Evolutionary conservation across 148 eudicot species (phyloP), one percentile per base, ranked within the genome.

Genomic region (Tetragonia tetragonoides): DNA sequence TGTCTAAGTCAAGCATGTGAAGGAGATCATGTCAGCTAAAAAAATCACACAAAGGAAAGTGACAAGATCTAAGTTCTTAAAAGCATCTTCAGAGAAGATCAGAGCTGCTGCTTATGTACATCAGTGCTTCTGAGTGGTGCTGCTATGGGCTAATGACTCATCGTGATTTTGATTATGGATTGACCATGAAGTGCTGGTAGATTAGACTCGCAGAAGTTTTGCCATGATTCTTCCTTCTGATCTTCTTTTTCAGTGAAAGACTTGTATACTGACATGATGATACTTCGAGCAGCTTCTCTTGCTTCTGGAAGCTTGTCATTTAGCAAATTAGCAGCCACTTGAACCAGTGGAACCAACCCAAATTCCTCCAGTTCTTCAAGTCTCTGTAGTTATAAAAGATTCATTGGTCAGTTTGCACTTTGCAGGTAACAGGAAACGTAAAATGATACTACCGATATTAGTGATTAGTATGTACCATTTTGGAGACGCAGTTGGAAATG

Each of bases 281-380:
- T 91, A 23, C 86, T 83, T 39, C 99, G 86, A 47, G 97, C 99
- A 68, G 97, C 99, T 74, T 95, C 99, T 77, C 99, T 95, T 54
- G 99, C 97, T 84, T 95, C 97, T 0, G 97, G 99, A 18, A 95
- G 99, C 77, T 88, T 91, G 76, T 95, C 99, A 28, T 89, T 95
- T 59, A 91, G 68, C 87, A 89, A 69, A 63, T 92, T 85, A 4
- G 92, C 88, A n/a, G 89, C 91, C 24, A 80, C 85, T 76, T 89
- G 89, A 56, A 93, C 75, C 84, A 93, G 67, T 8, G 84, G 51
- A 23, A 77, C 90, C 79, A 91, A 62, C 72, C 99, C 99, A 74
- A 84, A 90, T 66, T 93, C 97, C 62, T 88, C 79, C 86, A 95
- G 81, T 51, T 78, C 89, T 85, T 86, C 89, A 46, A 83, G 62